Conservation (phyloP, 139 green algal genomes). For the Gonium pectorale region DNA sequence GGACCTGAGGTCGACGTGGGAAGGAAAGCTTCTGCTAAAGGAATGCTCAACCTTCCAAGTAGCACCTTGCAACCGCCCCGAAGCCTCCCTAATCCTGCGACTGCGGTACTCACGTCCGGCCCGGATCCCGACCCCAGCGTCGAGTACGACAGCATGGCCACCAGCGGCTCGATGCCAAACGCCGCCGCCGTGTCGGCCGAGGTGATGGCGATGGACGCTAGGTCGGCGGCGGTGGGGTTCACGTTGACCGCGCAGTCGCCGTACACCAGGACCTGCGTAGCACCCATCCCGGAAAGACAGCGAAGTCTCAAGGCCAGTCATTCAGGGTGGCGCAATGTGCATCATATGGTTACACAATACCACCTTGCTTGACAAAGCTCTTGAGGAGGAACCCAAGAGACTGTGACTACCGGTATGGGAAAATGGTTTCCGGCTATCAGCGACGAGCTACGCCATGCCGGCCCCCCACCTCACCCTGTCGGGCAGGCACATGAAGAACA, state of each 20-base stretch:
- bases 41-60: no score
- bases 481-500: conserved; percentile 96
- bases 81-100: neutral
- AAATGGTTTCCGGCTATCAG: no score
- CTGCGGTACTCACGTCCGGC: conserved; percentile 69
- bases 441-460: neutral
- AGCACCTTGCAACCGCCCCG: no score
- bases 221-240: conserved; percentile 78
- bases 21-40: no score
- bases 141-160: conserved; percentile 94
- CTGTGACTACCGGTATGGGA: no score
- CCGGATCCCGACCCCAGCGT: conserved; percentile 79
- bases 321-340: no score
- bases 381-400: no score
- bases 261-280: conserved; percentile 86
- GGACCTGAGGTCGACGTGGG: conserved; percentile 58
- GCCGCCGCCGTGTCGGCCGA: conserved; percentile 85
- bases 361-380: no score
- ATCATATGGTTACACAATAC: no score
- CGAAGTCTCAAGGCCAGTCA: no score
- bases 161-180: conserved; percentile 89
- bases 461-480: conserved; percentile 67
- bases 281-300: no score
- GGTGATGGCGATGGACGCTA: conserved; percentile 83
- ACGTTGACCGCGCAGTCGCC: conserved; percentile 94